Conservation (phyloP, 1,284 basidiomycete genomes). For the Ustilago xerochloae region DNA sequence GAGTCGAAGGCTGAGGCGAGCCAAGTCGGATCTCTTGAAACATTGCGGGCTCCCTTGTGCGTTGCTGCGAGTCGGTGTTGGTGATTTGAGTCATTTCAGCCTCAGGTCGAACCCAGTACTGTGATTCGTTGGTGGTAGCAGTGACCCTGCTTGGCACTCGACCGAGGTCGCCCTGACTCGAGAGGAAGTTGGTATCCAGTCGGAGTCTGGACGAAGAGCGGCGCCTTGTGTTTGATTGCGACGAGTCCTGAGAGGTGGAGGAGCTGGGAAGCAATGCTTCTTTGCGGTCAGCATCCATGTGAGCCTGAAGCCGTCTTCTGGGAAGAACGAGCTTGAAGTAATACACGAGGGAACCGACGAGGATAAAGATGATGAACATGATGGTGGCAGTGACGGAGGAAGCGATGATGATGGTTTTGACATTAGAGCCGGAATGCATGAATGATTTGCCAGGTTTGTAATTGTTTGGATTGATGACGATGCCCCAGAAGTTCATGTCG, state of each 20-base stretch:
- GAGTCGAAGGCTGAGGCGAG: neutral
- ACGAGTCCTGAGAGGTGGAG: neutral
- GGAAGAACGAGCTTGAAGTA: constrained; percentile 36
- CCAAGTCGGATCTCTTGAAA: constrained; percentile 28
- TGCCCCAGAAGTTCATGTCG: constrained; percentile 42
- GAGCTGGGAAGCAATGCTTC: constrained; percentile 9
- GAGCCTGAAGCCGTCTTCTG: constrained; percentile 9
- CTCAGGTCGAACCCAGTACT: constrained; percentile 36
- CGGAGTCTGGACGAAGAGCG: constrained; percentile 18
- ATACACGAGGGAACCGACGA: constrained; percentile 30
- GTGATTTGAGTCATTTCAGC: constrained; percentile 4
- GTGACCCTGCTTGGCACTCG: constrained; percentile 37
- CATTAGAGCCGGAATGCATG: constrained; percentile 9
- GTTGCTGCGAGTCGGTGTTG: constrained; percentile 6
- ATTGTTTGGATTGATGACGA: constrained; percentile 46
- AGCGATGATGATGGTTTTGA: constrained; percentile 39
- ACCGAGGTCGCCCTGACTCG: constrained; percentile 33
- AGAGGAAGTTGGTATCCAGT: constrained; percentile 31
- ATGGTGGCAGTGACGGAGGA: constrained; percentile 29
- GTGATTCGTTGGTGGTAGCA: constrained; percentile 35
- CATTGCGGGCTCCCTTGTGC: constrained; percentile 23
- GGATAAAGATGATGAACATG: constrained; percentile 33
- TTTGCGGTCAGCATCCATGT: constrained; percentile 24
- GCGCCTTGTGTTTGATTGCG: constrained; percentile 2
- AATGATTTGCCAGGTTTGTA: constrained; percentile 37